Base-by-base conservation (phyloP, 2,329 filamentous ascomycete genomes). In the Nothopassalora personata region DNA sequence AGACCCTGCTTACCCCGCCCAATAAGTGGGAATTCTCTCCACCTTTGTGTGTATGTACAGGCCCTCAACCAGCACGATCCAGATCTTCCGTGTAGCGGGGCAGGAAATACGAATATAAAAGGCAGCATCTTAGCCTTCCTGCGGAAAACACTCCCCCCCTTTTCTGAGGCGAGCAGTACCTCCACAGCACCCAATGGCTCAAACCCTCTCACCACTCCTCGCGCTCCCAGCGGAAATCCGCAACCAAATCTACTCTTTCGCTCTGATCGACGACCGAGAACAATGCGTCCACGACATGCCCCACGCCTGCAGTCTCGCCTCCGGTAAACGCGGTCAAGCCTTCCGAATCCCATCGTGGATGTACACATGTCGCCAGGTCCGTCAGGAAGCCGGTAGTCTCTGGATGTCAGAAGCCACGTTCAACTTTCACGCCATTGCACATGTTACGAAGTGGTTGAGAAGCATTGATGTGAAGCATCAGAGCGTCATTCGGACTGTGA, bases 241-340 rank as follows among this genome's bases (percentile, higher is more conserved):
- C 33, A 57, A 57, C 36, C 13, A 13, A 23, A 57, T 57, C 33
- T 57, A 51, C 33, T 15, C 49, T 19, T 34, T 15, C 36, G 48
- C 48, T 6, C 23, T 57, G 9, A 1, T 30, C 27, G 53, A 55
- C 27, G 43, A 55, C 27, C 43, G 15, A 9, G 15, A 33, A 23
- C 53, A 55, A 48, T 53, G 36, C 55, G 39, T 49, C 34, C 36
- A 39, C 27, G 49, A 51, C 49, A 51, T 51, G 49, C 49, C 49
- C 30, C 49, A 51, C 49, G 49, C 49, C 27, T 51, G 49, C 49
- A 51, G 49, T 19, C 49, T 51, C 3, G 10, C 19, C n/a, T 19
- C 27, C 30, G 10, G n/a, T 19, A 27, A 47, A 27, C 23, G 36
- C 4, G 23, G 27, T 13, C 46, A 36, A 39, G 9, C 34, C 28